Evolutionary conservation across 2,329 filamentous ascomycete genomes (phyloP), one percentile per base, ranked within the genome.

Genomic region (Diaporthe citrichinensis): DNA sequence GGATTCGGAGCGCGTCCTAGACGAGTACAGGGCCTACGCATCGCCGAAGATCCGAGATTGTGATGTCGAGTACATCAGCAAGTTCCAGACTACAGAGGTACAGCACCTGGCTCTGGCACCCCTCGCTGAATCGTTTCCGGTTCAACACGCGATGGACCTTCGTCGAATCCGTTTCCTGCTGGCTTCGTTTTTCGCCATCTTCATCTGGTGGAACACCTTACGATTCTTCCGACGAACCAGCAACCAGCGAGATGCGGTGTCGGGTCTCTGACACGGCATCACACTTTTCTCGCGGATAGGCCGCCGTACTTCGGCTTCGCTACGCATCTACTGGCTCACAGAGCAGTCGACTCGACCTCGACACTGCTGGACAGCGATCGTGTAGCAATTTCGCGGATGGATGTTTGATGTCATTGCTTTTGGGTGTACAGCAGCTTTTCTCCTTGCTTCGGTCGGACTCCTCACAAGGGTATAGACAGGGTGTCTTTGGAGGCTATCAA

Each of bases 1-100:
- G 92, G 86, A 91, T 25, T 82, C 91, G 1, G 83, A 88, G 1
- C 85, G 87, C 23, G 90, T 94, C 49, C 83, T 97, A 49, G 87
- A 91, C 69, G 96, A 98, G 83, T 98, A 98, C 85, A 87, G 88
- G 77, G 85, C 86, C 1, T 96, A 92, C 79, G 91, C 91, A 0
- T 85, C 87, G 46, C 89, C 89, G 28, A 93, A 93, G 82, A 83
- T 87, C 23, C 89, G 91, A 57, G 90, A 92, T 15, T 89, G 88
- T 51, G 91, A 93, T 76, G 79, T 93, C 62, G 84, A 88, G 25
- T 93, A 92, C 80, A 88, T 93, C 76, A 84, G 82, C 55, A 81
- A 84, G 44, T 91, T 92, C 77, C 79, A 88, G 72, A 77, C 86
- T 14, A 78, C 83, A 10, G 81, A 80, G 58, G 10, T 78, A 81